phyloP scores from a whole-genome alignment of 495 filamentous ascomycete species.

The Penicillium antarcticum region DNA sequence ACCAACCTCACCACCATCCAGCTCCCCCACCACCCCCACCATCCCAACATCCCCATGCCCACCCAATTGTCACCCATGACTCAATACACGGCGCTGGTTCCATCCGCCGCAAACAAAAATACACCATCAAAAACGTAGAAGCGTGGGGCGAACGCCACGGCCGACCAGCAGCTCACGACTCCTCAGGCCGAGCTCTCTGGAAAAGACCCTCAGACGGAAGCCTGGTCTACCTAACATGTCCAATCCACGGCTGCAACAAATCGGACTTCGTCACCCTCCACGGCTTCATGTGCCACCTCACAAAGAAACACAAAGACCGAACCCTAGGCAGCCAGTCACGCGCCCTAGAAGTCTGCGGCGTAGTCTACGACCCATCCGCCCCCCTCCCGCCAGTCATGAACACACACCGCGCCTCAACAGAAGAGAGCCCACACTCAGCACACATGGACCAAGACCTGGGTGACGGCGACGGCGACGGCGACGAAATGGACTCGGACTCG shows the following conservation, averaged over 20 bases:
- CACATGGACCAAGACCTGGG: constrained; percentile 27
- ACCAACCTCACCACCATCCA: constrained; percentile 18
- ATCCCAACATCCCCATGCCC: constrained; percentile 13
- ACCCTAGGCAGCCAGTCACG: constrained; percentile 45
- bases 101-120: constrained; percentile 47
- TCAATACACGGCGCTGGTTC: constrained; percentile 25
- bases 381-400: constrained; percentile 38
- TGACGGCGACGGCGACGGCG: constrained; percentile 28
- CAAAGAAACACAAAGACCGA: constrained; percentile 50
- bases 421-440: constrained; percentile 33
- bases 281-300: constrained; percentile 50
- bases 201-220: constrained; percentile 47
- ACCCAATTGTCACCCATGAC: constrained; percentile 30
- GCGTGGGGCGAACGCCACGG: constrained; percentile 49
- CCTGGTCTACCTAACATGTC: constrained; percentile 46
- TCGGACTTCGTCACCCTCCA: constrained; percentile 46
- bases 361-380: constrained; percentile 41
- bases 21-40: constrained; percentile 10
- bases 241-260: constrained; percentile 41
- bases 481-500: constrained; percentile 36
- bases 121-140: constrained; percentile 50
- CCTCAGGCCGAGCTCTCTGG: constrained; percentile 42
- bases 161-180: constrained; percentile 44
- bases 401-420: constrained; percentile 36
- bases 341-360: constrained; percentile 44